These are phyloP conservation scores for Misopates orontium DNA, from an alignment of 257 asterid species.

Conservation along the genomic window DNA sequence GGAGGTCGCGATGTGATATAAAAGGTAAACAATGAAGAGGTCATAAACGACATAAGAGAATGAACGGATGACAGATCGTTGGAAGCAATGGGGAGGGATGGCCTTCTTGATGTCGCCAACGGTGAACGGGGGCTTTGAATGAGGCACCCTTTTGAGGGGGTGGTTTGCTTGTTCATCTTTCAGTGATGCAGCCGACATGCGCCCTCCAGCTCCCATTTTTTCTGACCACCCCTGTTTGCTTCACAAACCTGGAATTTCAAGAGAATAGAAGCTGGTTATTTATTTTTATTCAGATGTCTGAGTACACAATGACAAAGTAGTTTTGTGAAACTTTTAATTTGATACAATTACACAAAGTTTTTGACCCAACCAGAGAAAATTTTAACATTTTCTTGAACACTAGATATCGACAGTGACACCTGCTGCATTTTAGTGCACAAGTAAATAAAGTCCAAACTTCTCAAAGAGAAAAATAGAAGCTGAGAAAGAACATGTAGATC, in stretches of 20 bases:
- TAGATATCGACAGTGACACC: background rate
- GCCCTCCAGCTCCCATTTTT: conserved; percentile 73
- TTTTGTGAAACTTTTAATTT: background rate
- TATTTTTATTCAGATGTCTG: too few species aligned
- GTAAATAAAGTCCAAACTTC: background rate
- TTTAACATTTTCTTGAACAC: background rate
- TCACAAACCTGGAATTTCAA: background rate
- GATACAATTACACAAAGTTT: background rate
- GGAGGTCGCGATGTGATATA: conserved; percentile 53
- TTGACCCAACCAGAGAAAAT: background rate
- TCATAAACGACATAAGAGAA: conserved; percentile 56
- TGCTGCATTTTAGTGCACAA: too few species aligned
- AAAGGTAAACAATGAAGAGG: conserved; percentile 38
- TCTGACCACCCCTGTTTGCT: conserved; percentile 23
- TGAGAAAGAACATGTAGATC: background rate
- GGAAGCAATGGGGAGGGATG: conserved; percentile 75
- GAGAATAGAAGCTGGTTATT: too few species aligned
- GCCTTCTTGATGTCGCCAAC: conserved; percentile 67
- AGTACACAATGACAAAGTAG: background rate
- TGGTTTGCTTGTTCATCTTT: conserved; percentile 31
- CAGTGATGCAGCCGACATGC: conserved; percentile 39
- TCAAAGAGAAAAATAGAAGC: background rate
- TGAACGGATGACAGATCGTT: conserved; percentile 54
- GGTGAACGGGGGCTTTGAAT: conserved; percentile 61
- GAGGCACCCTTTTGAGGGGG: conserved; percentile 44